Percentiles rank a stretch among this genome's conserved stretches.
Evolutionary conservation across 345 rosid species (phyloP).

Genomic region (Triadica sebifera): DNA sequence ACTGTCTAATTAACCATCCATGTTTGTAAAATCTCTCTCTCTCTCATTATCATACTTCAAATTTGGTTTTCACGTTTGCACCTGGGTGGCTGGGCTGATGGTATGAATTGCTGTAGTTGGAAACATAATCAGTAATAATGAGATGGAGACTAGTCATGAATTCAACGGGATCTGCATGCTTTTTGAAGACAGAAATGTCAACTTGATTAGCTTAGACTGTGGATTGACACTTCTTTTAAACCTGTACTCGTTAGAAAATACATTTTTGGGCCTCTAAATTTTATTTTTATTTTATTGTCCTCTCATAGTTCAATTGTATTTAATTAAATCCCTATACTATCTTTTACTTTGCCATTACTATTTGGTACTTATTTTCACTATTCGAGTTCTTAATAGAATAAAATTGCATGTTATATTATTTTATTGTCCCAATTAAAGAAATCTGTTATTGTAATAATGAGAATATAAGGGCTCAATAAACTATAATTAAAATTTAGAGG

Average conservation of each 20-base stretch:
- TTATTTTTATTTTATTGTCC: too few species aligned
- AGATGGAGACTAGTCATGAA: neutral
- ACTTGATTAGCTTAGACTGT: neutral
- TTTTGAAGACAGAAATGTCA: constrained; percentile 1
- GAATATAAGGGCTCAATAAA: too few species aligned
- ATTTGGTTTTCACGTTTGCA: neutral
- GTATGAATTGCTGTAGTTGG: neutral
- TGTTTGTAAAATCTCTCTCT: neutral
- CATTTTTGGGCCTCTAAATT: too few species aligned
- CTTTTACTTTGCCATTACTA: too few species aligned
- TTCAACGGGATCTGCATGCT: neutral
- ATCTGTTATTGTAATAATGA: too few species aligned
- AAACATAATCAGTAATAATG: neutral
- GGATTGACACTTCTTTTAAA: neutral
- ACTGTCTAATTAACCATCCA: neutral
- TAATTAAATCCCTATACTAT: too few species aligned
- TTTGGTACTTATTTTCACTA: too few species aligned
- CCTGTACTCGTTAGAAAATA: neutral
- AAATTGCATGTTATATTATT: too few species aligned
- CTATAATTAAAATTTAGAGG: too few species aligned
- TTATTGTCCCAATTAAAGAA: too few species aligned
- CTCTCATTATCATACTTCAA: neutral
- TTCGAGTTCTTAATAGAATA: too few species aligned
- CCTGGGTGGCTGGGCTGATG: constrained; percentile 6
- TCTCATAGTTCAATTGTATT: too few species aligned